Evolutionary conservation across 257 asterid species (phyloP).

Genomic region (Knoxia roxburghii): DNA sequence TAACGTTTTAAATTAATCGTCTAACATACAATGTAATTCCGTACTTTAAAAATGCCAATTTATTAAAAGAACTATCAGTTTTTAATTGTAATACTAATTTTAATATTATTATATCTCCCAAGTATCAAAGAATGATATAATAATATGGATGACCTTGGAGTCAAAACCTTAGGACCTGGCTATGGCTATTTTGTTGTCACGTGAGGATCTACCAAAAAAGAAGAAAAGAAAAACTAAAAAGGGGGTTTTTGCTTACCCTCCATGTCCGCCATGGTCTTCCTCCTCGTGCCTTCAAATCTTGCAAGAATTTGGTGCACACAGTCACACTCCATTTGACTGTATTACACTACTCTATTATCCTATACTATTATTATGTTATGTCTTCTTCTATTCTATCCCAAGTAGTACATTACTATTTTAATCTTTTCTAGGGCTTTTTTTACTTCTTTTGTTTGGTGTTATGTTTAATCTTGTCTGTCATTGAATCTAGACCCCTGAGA

Average conservation of each 20-base stretch:
- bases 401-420: neutral
- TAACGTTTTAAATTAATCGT: no score
- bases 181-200: conserved; percentile 49
- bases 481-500: conserved; percentile 8
- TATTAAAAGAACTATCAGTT: no score
- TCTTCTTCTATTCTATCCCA: neutral
- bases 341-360: no score
- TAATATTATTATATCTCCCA: no score
- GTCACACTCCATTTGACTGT: no score
- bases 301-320: conserved; percentile 20
- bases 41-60: no score
- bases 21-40: no score
- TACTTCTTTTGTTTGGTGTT: neutral
- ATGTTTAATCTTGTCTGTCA: conserved; percentile 22
- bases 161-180: conserved; percentile 32
- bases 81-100: no score
- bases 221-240: no score
- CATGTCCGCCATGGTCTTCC: conserved; percentile 3
- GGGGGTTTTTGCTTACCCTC: neutral
- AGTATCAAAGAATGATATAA: no score
- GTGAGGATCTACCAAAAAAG: conserved; percentile 36
- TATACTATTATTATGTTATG: conserved; percentile 17
- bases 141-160: conserved; percentile 28
- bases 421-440: conserved; percentile 9
- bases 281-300: conserved; percentile 62